Conservation (phyloP, 352 stramenopile species). For the Detonula confervacea region DNA sequence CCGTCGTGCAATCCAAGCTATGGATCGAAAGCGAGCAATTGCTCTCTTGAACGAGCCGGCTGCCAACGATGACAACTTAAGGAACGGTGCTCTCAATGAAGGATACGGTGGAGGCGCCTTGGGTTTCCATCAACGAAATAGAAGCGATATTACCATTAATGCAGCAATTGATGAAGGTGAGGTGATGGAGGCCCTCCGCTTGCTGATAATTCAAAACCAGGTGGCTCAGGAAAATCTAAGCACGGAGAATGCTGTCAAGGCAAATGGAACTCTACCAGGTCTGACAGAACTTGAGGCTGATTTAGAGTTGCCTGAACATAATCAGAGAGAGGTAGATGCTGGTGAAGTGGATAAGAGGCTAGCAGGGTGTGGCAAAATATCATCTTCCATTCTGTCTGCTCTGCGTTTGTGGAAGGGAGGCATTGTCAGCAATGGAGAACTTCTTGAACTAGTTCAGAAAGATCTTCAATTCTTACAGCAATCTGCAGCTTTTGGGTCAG, state of each 20-base stretch:
- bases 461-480: constrained; percentile 80
- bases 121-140: constrained; percentile 1
- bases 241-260: constrained; percentile 56
- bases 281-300: constrained; percentile 11
- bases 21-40: constrained; percentile 77
- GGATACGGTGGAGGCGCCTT: constrained; percentile 7
- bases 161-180: constrained; percentile 74
- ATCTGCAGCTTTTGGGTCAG: constrained; percentile 50
- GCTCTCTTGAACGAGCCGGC: constrained; percentile 59
- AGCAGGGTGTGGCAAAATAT: constrained; percentile 77
- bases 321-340: constrained; percentile 62
- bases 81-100: not conserved
- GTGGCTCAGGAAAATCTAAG: constrained; percentile 71
- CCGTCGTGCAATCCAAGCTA: constrained; percentile 70
- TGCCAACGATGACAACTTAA: constrained; percentile 20
- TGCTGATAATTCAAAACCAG: constrained; percentile 81
- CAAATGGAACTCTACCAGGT: not conserved
- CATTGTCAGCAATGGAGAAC: constrained; percentile 79
- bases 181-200: constrained; percentile 79
- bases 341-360: constrained; percentile 78
- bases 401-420: constrained; percentile 80
- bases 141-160: constrained; percentile 35
- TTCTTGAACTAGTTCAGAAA: constrained; percentile 85
- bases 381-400: constrained; percentile 77
- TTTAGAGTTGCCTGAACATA: constrained; percentile 18